Evolutionary conservation across 2,329 filamentous ascomycete species (phyloP).

Genomic region (Ramularia collo-cygni): DNA sequence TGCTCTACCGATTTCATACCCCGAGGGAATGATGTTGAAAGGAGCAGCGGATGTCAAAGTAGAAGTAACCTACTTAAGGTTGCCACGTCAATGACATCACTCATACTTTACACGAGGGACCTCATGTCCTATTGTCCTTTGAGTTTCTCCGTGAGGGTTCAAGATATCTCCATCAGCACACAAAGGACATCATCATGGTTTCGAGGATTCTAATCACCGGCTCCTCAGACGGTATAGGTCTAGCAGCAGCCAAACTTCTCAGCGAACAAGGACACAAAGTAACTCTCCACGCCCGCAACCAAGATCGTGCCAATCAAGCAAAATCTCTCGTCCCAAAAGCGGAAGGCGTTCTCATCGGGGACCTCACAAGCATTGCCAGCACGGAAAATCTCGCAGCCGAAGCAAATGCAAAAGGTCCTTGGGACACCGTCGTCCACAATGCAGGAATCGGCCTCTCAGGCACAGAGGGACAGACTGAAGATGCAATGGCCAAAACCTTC

Average conservation of each 20-base stretch:
- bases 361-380: slow-evolving; percentile 46
- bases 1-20: too few species aligned
- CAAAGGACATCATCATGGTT: slow-evolving; percentile 26
- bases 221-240: slow-evolving; percentile 52
- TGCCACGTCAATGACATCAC: too few species aligned
- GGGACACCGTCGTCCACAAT: slow-evolving; percentile 54
- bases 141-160: too few species aligned
- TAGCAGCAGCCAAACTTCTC: slow-evolving; percentile 45
- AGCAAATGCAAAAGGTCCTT: slow-evolving; percentile 44
- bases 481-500: slow-evolving; percentile 45
- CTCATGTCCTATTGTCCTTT: too few species aligned
- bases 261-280: slow-evolving; percentile 48
- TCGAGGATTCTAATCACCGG: slow-evolving; percentile 50
- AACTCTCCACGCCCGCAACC: slow-evolving; percentile 51
- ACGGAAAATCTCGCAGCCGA: slow-evolving; percentile 47
- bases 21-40: too few species aligned
- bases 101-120: too few species aligned
- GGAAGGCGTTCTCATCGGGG: slow-evolving; percentile 46
- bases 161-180: too few species aligned
- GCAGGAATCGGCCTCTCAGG: slow-evolving; percentile 45
- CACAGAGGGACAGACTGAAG: slow-evolving; percentile 37
- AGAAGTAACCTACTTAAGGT: too few species aligned
- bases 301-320: slow-evolving; percentile 47
- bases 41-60: too few species aligned
- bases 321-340: slow-evolving; percentile 44